These are phyloP conservation scores for Medicago arabica DNA, from an alignment of 306 rosid species.

Conservation along the genomic window DNA sequence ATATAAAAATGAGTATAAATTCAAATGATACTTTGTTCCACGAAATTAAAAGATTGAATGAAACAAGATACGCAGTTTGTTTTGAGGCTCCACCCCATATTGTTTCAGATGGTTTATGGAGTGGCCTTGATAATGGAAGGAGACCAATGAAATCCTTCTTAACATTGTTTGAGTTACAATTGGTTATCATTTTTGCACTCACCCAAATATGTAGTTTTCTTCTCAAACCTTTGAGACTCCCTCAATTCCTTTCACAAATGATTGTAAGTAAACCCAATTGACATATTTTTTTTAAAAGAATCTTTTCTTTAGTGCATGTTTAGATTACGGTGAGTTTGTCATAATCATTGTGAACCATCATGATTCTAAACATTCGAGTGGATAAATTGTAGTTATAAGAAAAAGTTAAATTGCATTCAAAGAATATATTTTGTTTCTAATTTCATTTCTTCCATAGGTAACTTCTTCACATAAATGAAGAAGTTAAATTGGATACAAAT, in stretches of 20 bases:
- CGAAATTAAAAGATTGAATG: neutral
- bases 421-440: too few relatives aligned
- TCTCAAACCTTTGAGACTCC: slow-evolving; percentile 55
- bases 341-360: too few relatives aligned
- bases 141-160: slow-evolving; percentile 44
- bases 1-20: slow-evolving; percentile 8
- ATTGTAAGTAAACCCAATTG: slow-evolving; percentile 40
- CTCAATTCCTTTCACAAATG: slow-evolving; percentile 60
- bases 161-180: slow-evolving; percentile 57
- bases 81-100: slow-evolving; percentile 36
- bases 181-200: slow-evolving; percentile 47
- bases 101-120: slow-evolving; percentile 56
- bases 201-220: slow-evolving; percentile 37
- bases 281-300: too few relatives aligned
- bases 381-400: too few relatives aligned
- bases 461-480: too few relatives aligned
- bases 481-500: too few relatives aligned
- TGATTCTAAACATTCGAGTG: too few relatives aligned
- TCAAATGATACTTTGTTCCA: neutral
- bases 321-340: too few relatives aligned
- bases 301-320: too few relatives aligned
- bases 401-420: too few relatives aligned
- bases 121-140: slow-evolving; percentile 1
- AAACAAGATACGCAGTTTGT: neutral
- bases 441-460: too few relatives aligned